Evolutionary conservation across 2,329 filamentous ascomycete species (phyloP), one percentile per base, ranked within the genome.

Genomic region (Cyclaneusma minus): DNA sequence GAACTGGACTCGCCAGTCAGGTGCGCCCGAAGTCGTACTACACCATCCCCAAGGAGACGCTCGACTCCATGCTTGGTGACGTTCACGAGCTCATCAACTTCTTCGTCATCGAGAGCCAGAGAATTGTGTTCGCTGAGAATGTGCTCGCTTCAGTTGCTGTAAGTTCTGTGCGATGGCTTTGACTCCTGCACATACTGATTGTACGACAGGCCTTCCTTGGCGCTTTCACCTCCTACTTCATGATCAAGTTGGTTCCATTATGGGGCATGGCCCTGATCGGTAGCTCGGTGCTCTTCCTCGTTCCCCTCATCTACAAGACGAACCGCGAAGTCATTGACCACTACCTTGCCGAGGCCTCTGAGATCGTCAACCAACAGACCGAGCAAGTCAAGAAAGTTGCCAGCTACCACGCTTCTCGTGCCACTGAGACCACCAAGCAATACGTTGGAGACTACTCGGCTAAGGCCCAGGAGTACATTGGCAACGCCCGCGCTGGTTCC

Each of bases 321-420:
- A 79, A 79, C 62, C 60, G 76, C 56, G 72, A 78, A 53, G 50
- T 77, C 31, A 78, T 79, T 40, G 73, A 79, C 43, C 49, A 59
- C 36, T 64, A 76, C 40, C 47, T 79, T 38, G 54, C 64, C 48
- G 56, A 67, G 35, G 65, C 59, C 28, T 60, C 62, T 21, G 58
- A 71, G 16, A 45, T 73, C 20, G 55, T 76, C 44, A 64, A 62
- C 47, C 56, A 62, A 35, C 73, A 78, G 56, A 71, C 72, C 26
- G 52, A 59, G 35, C 69, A 76, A 55, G 57, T 76, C 27, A 65
- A 67, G 42, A 53, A 56, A 30, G 56, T 72, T 30, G 70, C 71
- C 21, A 63, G 60, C 49, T 68, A 75, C 55, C 70, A 76, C 46
- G 70, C 72, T 24, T 58, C 62, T 27, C 64, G 70, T 40, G 67